Evolutionary conservation across 225 moss, liverwort and hornwort genomes (phyloP).

Genomic region (Neckera pumila): DNA sequence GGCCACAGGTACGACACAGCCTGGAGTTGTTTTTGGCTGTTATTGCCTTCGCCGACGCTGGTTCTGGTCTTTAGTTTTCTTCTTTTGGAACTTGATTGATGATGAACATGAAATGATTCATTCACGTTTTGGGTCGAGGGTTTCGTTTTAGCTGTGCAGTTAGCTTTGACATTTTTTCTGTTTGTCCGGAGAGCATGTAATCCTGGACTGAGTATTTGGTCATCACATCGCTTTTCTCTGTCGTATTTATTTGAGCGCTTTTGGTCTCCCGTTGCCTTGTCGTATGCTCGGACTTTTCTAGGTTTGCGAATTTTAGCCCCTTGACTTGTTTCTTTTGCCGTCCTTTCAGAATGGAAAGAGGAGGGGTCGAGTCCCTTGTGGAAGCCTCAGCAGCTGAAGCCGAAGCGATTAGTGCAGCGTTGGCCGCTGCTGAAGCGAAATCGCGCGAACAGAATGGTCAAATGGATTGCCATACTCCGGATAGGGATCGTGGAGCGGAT

Average conservation of each 20-base stretch:
- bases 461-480: constrained; percentile 13
- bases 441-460: constrained; percentile 45
- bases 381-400: constrained; percentile 68
- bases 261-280: not conserved
- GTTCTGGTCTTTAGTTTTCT: not conserved
- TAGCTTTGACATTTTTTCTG: not conserved
- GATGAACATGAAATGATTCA: not conserved
- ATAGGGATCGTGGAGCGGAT: constrained; percentile 38
- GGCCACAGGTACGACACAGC: constrained; percentile 48
- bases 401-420: constrained; percentile 59
- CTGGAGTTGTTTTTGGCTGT: not conserved
- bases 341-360: constrained; percentile 35
- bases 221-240: not conserved
- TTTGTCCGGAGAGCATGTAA: not conserved
- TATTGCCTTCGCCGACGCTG: not conserved
- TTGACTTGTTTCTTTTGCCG: not conserved
- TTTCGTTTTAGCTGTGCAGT: not conserved
- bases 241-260: not conserved
- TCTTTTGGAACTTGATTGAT: too few relatives aligned
- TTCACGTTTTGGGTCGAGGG: not conserved
- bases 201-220: too few relatives aligned
- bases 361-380: constrained; percentile 54
- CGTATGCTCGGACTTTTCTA: not conserved
- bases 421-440: constrained; percentile 47
- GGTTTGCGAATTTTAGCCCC: not conserved